Evolutionary conservation across 2,329 filamentous ascomycete genomes (phyloP).

Genomic region (Aspergillus sp.): DNA sequence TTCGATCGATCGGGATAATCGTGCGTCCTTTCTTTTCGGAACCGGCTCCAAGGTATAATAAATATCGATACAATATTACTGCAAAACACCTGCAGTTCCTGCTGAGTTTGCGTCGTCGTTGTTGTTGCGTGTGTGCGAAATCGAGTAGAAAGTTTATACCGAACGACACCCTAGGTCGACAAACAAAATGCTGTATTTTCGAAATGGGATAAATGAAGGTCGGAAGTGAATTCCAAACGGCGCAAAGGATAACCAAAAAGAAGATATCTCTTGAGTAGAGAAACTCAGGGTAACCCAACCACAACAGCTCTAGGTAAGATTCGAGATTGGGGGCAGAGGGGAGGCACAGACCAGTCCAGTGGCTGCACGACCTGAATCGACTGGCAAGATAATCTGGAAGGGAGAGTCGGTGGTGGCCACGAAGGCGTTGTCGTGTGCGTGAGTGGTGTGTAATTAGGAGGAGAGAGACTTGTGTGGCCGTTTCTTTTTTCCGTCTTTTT

Average conservation of each 20-base stretch:
- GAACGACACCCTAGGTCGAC: background rate
- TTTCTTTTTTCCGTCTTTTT: slow-evolving; percentile 6
- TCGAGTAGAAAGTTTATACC: slow-evolving; percentile 6
- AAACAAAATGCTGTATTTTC: slow-evolving; percentile 4
- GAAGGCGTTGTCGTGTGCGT: slow-evolving; percentile 2
- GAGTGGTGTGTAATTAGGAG: background rate
- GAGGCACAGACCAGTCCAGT: slow-evolving; percentile 40
- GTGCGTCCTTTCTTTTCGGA: background rate
- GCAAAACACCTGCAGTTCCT: slow-evolving; percentile 68
- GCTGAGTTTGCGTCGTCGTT: slow-evolving; percentile 50
- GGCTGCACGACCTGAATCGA: slow-evolving; percentile 35
- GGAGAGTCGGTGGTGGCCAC: slow-evolving; percentile 12
- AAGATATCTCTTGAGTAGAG: slow-evolving; percentile 16
- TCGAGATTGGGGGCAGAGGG: slow-evolving; percentile 19
- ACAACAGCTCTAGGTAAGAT: slow-evolving; percentile 21
- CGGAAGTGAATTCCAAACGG: slow-evolving; percentile 10
- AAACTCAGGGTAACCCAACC: slow-evolving; percentile 21
- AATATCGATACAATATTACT: slow-evolving; percentile 34
- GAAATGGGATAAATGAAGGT: slow-evolving; percentile 12
- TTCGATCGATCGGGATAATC: background rate
- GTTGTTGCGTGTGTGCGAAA: slow-evolving; percentile 11
- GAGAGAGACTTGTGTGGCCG: slow-evolving; percentile 9
- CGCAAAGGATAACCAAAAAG: slow-evolving; percentile 2
- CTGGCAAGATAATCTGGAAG: slow-evolving; percentile 11
- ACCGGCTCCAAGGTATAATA: slow-evolving; percentile 20